Evolutionary conservation across 1,284 basidiomycete species (phyloP).

Genomic region (Puccinia coronata): DNA sequence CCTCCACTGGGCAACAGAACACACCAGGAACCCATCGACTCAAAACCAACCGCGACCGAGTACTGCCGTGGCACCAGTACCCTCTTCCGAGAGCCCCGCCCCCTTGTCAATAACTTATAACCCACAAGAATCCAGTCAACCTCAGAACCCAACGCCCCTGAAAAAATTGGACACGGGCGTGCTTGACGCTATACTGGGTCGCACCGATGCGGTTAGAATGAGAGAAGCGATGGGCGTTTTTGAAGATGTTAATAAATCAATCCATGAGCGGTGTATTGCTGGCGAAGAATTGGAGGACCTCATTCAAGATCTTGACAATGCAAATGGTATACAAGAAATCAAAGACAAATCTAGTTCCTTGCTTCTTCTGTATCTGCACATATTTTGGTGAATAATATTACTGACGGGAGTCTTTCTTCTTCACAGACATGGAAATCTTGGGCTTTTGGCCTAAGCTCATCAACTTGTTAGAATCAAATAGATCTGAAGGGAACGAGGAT

Average conservation of each 20-base stretch:
- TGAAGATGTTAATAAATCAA: background rate
- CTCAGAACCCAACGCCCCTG: background rate
- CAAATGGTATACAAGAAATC: conserved; percentile 16
- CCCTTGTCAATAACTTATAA: conserved; percentile 10
- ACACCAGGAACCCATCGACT: conserved; percentile 4
- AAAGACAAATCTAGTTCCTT: background rate
- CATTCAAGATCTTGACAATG: conserved; percentile 49
- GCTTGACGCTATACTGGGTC: conserved; percentile 41
- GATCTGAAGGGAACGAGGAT: background rate
- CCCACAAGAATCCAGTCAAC: conserved; percentile 5
- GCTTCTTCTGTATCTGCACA: background rate
- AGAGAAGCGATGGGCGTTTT: conserved; percentile 36
- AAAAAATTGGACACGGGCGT: conserved; percentile 38
- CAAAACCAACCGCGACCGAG: background rate
- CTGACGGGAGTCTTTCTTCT: background rate
- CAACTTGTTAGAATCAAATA: conserved; percentile 31
- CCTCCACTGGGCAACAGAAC: conserved; percentile 46
- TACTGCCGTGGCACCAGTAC: conserved; percentile 24
- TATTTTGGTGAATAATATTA: background rate
- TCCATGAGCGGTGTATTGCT: conserved; percentile 31
- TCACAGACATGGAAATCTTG: conserved; percentile 37
- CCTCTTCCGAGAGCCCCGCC: background rate
- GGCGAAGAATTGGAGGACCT: conserved; percentile 40
- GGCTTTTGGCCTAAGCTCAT: conserved; percentile 43
- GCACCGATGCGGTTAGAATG: conserved; percentile 40